Base-by-base conservation (phyloP, 495 filamentous ascomycete genomes). In the Aspergillus wentii region DNA sequence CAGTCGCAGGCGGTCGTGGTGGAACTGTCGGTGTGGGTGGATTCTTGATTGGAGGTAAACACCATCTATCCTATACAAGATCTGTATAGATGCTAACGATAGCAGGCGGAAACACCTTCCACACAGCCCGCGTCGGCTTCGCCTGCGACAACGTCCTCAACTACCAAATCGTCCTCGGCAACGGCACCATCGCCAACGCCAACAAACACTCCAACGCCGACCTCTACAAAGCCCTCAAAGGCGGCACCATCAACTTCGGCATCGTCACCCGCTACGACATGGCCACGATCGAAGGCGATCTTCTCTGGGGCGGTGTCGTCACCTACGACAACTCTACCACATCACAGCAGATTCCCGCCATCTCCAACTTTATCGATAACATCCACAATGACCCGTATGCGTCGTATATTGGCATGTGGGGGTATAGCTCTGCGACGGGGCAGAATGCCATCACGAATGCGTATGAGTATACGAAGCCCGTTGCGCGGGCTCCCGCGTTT, bases 211-310 rank as follows among this genome's bases (percentile, higher is more conserved):
- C 46, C 0, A 58, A 73, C 30, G 5, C 59, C 0, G 75, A 79
- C 36, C 51, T 82, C 5, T 79, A 56, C 54, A 53, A 50, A 33
- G 75, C 76, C 4, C 62, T 80, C 3, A 75, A 76, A 29, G 78
- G 74, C 15, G 72, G 72, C 20, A 46, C 54, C 0, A 69, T 60
- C 41, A 79, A 78, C 52, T 77, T 78, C 41, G 75, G 74, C 9
- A 64, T 82, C 44, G 68, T 76, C 13, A 75, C 75, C 8, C 40
- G 52, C 16, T 67, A 72, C 48, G 55, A 67, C 30, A 14, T 74
- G 27, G 35, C 54, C 26, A 64, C 69, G 0, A 57, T 70, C 33
- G 35, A 39, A 1, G 51, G 51, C 29, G 59, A 54, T 3, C 20
- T 46, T 4, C 30, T 76, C 15, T 74, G 61, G 62, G 68, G 57